Base-by-base conservation (phyloP, 2,329 filamentous ascomycete species). In the Beauveria australis region DNA sequence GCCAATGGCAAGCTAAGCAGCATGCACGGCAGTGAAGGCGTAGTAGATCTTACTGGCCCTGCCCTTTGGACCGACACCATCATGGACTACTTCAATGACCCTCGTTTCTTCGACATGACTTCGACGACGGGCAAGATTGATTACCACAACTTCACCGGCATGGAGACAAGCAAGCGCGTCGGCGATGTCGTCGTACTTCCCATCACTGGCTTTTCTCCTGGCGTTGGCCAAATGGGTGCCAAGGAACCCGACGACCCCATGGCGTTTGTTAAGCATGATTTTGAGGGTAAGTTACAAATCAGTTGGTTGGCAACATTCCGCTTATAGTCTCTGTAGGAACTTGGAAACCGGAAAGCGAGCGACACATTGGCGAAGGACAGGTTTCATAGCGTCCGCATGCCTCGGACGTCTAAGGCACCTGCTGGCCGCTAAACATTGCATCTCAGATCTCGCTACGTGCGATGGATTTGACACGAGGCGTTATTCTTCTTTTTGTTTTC, bases 191-290 rank as follows among this genome's bases (percentile, higher is more conserved):
- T 97, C 57, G 87, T 99, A 16, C 77, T 99, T 62, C 94, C 94
- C 28, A 97, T 99, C 68, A 99, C 94, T 7, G 93, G 92, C 74
- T 99, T 99, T 79, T 96, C 92, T 68, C 94, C 94, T 0, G 94
- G 94, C 28, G 91, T 97, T 49, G 84, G 87, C 67, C 92, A 96
- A 72, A 97, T 97, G 92, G 90, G 89, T 14, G 89, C 94, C 51
- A 87, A 88, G 69, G 92, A 95, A 64, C 82, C 87, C 47, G 91
- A 97, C 66, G 89, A 97, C 71, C 91, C 92, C 1, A 93, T 96
- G 91, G 94, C 94, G 1, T 97, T 96, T 79, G 94, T 99, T 63
- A 92, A 94, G 76, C 94, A 99, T 76, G 87, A 92, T 60, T 99
- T 99, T 73, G 91, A 96, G 79, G 94, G 93, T 95, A 78, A 66